These are phyloP conservation scores for Suhomyces faveliae DNA, from an alignment of 805 yeast species.

Conservation along the genomic window DNA sequence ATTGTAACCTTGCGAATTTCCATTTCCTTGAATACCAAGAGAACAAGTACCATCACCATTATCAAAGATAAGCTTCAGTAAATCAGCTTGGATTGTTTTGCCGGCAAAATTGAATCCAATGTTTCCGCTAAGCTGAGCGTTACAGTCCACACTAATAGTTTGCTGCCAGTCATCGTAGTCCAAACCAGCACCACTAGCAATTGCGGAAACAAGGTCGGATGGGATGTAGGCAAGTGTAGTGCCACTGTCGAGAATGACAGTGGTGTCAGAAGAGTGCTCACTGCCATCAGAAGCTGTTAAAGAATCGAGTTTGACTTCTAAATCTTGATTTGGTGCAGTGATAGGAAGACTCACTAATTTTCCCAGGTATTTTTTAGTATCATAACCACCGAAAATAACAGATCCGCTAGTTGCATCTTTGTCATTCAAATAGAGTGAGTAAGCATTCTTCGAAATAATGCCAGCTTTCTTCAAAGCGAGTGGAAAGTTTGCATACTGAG, in stretches of 20 bases:
- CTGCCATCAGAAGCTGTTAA: not conserved
- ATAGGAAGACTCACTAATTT: conserved; percentile 12
- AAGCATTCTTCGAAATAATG: conserved; percentile 20
- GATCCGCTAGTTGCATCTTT: conserved; percentile 18
- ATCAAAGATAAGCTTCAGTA: conserved; percentile 1
- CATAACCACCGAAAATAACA: conserved; percentile 31
- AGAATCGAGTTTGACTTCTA: not conserved
- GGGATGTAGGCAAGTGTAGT: conserved; percentile 9
- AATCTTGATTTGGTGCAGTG: not conserved
- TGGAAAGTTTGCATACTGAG: conserved; percentile 15
- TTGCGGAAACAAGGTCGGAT: not conserved
- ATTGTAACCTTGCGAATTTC: not conserved
- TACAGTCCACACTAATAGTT: not conserved
- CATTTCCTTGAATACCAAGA: not conserved
- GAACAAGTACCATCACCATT: not conserved
- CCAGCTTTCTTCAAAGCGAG: conserved; percentile 26
- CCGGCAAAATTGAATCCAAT: conserved; percentile 8
- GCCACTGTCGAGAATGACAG: conserved; percentile 9
- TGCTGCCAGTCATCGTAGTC: not conserved
- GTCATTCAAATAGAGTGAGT: conserved; percentile 24
- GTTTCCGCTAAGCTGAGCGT: not conserved
- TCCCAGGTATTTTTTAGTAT: conserved; percentile 22
- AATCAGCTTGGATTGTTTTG: conserved; percentile 5
- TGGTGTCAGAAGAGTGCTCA: not conserved
- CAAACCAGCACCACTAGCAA: not conserved